Evolutionary conservation across 2,329 filamentous ascomycete genomes (phyloP).

Genomic region (Epichloe gansuensis): DNA sequence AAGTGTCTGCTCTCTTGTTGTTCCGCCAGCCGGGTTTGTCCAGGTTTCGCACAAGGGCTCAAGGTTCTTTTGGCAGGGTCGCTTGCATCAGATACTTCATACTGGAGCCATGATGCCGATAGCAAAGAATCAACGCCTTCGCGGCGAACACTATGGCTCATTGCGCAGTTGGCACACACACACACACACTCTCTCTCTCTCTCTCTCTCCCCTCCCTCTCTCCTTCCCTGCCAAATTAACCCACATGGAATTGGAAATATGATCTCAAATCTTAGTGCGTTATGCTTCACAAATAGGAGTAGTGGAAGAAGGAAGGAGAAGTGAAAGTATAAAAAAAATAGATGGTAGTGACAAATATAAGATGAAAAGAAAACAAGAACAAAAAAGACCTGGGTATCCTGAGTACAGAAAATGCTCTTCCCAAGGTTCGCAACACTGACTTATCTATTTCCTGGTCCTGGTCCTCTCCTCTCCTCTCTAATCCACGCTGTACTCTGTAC

Average conservation of each 20-base stretch:
- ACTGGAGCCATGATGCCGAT: too few species aligned
- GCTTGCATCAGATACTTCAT: too few species aligned
- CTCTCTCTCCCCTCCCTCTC: not conserved
- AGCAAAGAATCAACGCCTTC: not conserved
- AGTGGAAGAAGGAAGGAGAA: not conserved
- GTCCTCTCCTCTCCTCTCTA: not conserved
- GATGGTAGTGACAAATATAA: not conserved
- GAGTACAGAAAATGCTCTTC: not conserved
- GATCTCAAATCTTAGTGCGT: not conserved
- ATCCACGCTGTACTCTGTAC: not conserved
- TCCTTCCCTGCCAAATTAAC: not conserved
- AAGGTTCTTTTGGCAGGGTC: too few species aligned
- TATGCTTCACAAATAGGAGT: not conserved
- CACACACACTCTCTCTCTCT: not conserved
- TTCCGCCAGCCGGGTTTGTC: too few species aligned
- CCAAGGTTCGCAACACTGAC: not conserved
- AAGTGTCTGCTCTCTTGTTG: not conserved
- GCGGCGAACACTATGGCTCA: not conserved
- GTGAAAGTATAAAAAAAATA: not conserved
- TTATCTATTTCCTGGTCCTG: not conserved
- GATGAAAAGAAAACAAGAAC: not conserved
- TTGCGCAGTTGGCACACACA: not conserved
- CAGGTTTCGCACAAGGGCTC: too few species aligned
- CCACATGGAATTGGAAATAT: not conserved
- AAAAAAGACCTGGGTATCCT: slow-evolving; percentile 2